Percentiles rank a stretch among this genome's conserved stretches.
Evolutionary conservation across 1,284 basidiomycete species (phyloP).

Genomic region (Trametes sp.): DNA sequence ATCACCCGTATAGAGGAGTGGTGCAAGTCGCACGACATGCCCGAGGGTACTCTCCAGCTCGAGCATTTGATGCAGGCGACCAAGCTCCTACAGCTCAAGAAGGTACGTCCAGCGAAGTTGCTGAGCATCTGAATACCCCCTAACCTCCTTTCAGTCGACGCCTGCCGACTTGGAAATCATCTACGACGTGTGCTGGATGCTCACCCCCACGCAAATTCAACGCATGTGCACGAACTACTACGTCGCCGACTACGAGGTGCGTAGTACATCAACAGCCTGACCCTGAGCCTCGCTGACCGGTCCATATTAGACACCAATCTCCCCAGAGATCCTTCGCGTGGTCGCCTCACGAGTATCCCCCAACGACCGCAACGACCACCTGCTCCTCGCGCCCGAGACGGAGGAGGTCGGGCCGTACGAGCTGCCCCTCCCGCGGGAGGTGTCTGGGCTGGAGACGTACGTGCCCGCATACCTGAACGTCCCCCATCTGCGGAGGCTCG

Average conservation of each 20-base stretch:
- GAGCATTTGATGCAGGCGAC: slow-evolving; percentile 99
- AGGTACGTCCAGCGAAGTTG: slow-evolving; percentile 59
- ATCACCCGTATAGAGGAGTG: slow-evolving; percentile 98
- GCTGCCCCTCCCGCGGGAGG: slow-evolving; percentile 85
- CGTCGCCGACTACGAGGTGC: slow-evolving; percentile 96
- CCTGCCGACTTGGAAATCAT: slow-evolving; percentile 97
- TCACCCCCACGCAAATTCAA: slow-evolving; percentile 99
- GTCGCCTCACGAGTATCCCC: slow-evolving; percentile 94
- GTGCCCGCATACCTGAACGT: slow-evolving; percentile 88
- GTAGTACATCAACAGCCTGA: neutral
- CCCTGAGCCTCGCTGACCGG: neutral
- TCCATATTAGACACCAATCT: slow-evolving; percentile 83
- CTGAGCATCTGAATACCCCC: neutral
- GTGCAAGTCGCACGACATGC: slow-evolving; percentile 99
- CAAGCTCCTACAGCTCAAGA: slow-evolving; percentile 97
- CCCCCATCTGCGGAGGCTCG: slow-evolving; percentile 81
- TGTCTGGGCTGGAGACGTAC: slow-evolving; percentile 88
- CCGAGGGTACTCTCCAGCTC: slow-evolving; percentile 96
- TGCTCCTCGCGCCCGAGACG: slow-evolving; percentile 92
- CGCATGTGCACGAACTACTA: slow-evolving; percentile 99
- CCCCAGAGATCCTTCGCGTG: slow-evolving; percentile 95
- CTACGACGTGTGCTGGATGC: slow-evolving; percentile 99
- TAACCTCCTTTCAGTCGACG: slow-evolving; percentile 67
- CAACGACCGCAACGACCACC: slow-evolving; percentile 94
- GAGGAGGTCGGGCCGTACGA: slow-evolving; percentile 96